Evolutionary conservation across 2,329 filamentous ascomycete genomes (phyloP).

Genomic region (Drechmeria coniospora): DNA sequence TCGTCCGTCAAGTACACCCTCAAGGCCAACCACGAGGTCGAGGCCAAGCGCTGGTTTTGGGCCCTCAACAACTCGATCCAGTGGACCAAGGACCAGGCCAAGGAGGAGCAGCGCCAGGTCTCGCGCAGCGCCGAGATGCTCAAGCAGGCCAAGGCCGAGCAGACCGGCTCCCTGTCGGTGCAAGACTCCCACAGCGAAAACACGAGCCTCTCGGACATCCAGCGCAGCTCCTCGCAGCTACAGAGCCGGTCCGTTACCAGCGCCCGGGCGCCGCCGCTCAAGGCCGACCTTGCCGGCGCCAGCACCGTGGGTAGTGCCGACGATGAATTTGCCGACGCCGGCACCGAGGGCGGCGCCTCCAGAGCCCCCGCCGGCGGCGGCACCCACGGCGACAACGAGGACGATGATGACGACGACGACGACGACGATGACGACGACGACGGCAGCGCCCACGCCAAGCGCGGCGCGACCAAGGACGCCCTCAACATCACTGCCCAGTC

Average conservation of each 20-base stretch:
- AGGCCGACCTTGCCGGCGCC: constrained; percentile 19
- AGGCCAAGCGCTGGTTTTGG: constrained; percentile 99
- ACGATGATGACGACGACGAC: constrained; percentile 62
- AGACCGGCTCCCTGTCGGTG: constrained; percentile 34
- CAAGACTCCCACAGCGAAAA: constrained; percentile 34
- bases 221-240: constrained; percentile 29
- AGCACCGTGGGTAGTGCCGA: constrained; percentile 34
- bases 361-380: constrained; percentile 20
- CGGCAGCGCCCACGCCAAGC: constrained; percentile 59
- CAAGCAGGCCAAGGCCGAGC: constrained; percentile 66
- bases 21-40: constrained; percentile 94
- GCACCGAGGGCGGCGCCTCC: constrained; percentile 26
- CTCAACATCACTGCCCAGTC: constrained; percentile 97
- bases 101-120: constrained; percentile 68
- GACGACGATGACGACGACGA: constrained; percentile 63
- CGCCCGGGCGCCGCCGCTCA: constrained; percentile 15
- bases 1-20: constrained; percentile 97
- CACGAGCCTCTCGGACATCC: constrained; percentile 32
- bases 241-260: constrained; percentile 13
- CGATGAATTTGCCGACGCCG: constrained; percentile 34
- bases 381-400: constrained; percentile 28
- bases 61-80: constrained; percentile 97
- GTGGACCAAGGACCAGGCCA: constrained; percentile 93
- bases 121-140: constrained; percentile 61
- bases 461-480: constrained; percentile 70